Evolutionary conservation across 345 rosid species (phyloP).

Genomic region (Mallotus nudiflorus): DNA sequence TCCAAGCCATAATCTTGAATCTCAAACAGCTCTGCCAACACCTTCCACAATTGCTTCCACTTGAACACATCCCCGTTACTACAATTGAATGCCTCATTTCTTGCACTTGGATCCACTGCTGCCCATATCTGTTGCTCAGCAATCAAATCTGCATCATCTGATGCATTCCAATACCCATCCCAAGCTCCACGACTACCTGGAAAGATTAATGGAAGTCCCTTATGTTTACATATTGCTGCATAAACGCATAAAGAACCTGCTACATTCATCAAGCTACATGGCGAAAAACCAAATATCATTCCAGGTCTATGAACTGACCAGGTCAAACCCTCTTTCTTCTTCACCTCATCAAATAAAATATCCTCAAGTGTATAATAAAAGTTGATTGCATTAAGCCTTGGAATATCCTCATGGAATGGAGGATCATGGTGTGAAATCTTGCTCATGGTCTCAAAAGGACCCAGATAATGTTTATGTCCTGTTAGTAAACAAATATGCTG

Average conservation of each 20-base stretch:
- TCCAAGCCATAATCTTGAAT: conserved; percentile 67
- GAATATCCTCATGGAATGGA: conserved; percentile 73
- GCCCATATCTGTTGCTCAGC: conserved; percentile 94
- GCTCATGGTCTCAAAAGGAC: conserved; percentile 37
- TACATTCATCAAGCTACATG: conserved; percentile 61
- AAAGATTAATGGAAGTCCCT: conserved; percentile 52
- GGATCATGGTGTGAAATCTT: conserved; percentile 43
- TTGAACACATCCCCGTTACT: conserved; percentile 71
- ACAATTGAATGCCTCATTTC: conserved; percentile 71
- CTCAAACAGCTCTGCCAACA: conserved; percentile 73
- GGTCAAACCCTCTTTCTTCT: conserved; percentile 47
- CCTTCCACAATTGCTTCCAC: conserved; percentile 86
- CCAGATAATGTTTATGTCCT: conserved; percentile 60
- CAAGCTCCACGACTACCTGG: conserved; percentile 58
- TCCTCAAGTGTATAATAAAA: conserved; percentile 70
- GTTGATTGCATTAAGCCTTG: conserved; percentile 51
- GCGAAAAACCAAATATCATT: conserved; percentile 68
- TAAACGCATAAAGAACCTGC: conserved; percentile 56
- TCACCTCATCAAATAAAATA: conserved; percentile 49
- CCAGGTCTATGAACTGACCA: conserved; percentile 73
- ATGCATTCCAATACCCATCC: conserved; percentile 50
- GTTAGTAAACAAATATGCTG: conserved; percentile 75
- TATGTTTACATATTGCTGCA: conserved; percentile 74
- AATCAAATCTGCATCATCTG: conserved; percentile 72
- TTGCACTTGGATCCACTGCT: conserved; percentile 55